Evolutionary conservation across 116 monocot genomes (phyloP).

Genomic region (Cymodocea nodosa): DNA sequence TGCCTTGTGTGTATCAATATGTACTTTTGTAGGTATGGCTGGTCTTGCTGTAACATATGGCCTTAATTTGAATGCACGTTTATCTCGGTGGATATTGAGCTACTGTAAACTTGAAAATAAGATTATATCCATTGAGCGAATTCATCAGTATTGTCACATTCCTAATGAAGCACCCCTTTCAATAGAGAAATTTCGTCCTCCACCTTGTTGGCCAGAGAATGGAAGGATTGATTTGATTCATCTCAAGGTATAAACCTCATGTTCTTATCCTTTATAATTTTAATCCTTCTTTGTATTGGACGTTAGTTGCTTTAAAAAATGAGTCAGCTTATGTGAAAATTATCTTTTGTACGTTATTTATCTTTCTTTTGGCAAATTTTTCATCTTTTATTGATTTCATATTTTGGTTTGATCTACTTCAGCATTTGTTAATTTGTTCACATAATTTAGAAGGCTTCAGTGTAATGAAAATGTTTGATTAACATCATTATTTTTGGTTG

Average conservation of each 20-base stretch:
- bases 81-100: conserved; percentile 95
- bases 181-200: conserved; percentile 49
- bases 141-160: conserved; percentile 82
- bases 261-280: neutral
- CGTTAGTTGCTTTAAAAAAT: too few species aligned
- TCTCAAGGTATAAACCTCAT: conserved; percentile 48
- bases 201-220: conserved; percentile 62
- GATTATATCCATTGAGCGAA: conserved; percentile 90
- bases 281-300: neutral
- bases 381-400: too few species aligned
- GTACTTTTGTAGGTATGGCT: conserved; percentile 58
- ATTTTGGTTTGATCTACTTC: neutral
- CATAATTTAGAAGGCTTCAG: neutral
- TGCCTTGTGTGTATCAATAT: neutral
- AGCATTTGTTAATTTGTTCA: neutral
- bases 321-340: too few species aligned
- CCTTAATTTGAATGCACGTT: conserved; percentile 81
- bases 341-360: too few species aligned
- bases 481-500: too few species aligned
- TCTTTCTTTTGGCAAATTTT: too few species aligned
- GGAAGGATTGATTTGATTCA: conserved; percentile 75
- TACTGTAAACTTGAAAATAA: conserved; percentile 99
- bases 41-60: conserved; percentile 99
- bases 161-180: conserved; percentile 74
- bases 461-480: too few species aligned